Conservation (phyloP, 1,284 basidiomycete species). For the Apiotrichum porosum region DNA sequence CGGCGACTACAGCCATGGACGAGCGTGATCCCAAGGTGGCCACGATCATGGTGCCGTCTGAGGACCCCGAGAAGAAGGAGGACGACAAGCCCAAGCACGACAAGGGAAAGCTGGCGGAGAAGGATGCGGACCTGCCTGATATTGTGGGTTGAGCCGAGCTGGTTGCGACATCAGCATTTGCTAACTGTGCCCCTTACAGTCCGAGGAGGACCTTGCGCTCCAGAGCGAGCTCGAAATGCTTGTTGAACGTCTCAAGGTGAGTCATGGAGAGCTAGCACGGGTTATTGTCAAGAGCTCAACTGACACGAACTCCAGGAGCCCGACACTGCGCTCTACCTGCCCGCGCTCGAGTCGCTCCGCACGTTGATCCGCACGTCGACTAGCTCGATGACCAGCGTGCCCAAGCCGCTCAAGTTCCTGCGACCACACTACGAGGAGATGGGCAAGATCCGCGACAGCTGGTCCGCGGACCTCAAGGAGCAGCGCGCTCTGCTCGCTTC, state of each 20-base stretch:
- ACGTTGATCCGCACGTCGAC: constrained; percentile 95
- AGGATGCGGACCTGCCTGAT: constrained; percentile 64
- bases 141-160: no score
- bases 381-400: constrained; percentile 99
- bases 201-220: constrained; percentile 91
- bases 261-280: no score
- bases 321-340: constrained; percentile 75
- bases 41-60: constrained; percentile 48
- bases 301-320: constrained; percentile 61
- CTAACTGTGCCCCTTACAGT: constrained; percentile 52
- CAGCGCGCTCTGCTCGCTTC: constrained; percentile 95
- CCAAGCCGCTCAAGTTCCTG: constrained; percentile 98
- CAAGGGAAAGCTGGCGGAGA: constrained; percentile 38
- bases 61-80: constrained; percentile 49
- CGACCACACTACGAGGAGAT: constrained; percentile 90
- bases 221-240: constrained; percentile 97
- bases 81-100: constrained; percentile 51
- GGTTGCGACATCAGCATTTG: constrained; percentile 14
- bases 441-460: constrained; percentile 73
- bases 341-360: constrained; percentile 89
- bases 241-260: constrained; percentile 84
- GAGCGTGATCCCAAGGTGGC: constrained; percentile 30
- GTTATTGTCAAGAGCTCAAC: no score
- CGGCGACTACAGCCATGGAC: constrained; percentile 13
- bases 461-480: constrained; percentile 60